phyloP scores from a whole-genome alignment of 1,284 basidiomycete species.

The Heterobasidion parviporum region DNA sequence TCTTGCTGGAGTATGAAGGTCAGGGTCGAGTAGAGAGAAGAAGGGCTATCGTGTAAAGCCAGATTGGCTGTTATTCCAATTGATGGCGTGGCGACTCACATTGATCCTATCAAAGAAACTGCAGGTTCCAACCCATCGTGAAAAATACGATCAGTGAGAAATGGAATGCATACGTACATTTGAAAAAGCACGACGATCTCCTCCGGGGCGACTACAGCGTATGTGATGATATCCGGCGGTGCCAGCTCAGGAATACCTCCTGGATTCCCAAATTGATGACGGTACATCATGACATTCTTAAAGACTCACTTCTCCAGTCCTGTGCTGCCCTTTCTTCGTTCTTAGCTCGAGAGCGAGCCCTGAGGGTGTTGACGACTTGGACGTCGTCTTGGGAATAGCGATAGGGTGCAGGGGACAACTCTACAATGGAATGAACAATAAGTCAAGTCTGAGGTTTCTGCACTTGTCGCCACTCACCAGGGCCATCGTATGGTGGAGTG shows the following conservation, averaged over 20 bases:
- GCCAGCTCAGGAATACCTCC: not conserved
- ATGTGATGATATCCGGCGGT: constrained; percentile 31
- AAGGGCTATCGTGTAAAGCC: constrained; percentile 29
- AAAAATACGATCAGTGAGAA: not conserved
- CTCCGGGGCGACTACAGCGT: constrained; percentile 38
- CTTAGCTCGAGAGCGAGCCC: not conserved
- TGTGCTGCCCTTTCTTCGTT: not conserved
- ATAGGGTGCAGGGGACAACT: not conserved
- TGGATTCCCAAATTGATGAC: not conserved
- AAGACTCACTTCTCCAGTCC: not conserved
- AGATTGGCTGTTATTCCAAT: not conserved
- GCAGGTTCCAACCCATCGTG: not conserved
- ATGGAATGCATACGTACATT: constrained; percentile 30
- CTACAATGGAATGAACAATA: not conserved
- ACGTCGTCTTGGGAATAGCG: not conserved
- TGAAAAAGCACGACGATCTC: constrained; percentile 53
- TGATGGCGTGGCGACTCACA: constrained; percentile 23
- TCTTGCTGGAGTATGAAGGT: constrained; percentile 41
- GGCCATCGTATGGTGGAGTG: not conserved
- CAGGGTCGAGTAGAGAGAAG: constrained; percentile 46
- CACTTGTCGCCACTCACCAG: not conserved
- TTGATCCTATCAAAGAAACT: constrained; percentile 50
- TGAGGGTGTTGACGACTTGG: not conserved
- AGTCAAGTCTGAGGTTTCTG: not conserved
- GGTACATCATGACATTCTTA: not conserved